Evolutionary conservation across 805 yeast genomes (phyloP), one percentile per base, ranked within the genome.

Genomic region (Komagataella pastoris): DNA sequence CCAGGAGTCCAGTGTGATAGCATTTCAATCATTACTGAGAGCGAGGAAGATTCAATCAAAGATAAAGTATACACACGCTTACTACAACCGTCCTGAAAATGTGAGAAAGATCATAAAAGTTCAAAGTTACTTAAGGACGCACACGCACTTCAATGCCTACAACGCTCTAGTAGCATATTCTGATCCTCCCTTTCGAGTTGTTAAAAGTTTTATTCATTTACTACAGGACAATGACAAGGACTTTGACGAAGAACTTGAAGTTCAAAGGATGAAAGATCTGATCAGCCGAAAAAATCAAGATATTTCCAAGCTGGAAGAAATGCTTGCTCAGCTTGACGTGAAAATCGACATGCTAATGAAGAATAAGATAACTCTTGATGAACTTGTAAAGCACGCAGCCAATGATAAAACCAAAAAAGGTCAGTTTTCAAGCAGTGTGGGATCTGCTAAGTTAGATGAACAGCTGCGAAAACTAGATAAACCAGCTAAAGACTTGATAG

Each of bases 331-430:
- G 58, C 71, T 89, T 54, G 88, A 88, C 56, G 77, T 85, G 54
- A 89, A 89, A 61, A 77, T 87, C 54, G 84, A 88, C 6, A 68
- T 89, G 47, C 68, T 93, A 47, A 87, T 84, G 56, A 86, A 82
- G 60, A 88, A 86, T 67, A 85, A 84, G 59, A 82, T 88, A 54
- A 75, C 90, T 1, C 64, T 89, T 18, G 93, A 86, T 57, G 93
- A 87, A 55, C 70, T 87, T 23, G 56, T 61, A 6, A 69, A 68
- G 52, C 65, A 70, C 51, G 67, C 63, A 51, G 68, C 67, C 52
- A 69, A 70, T 12, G 24, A 40, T 56, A 50, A 55, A 24, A 40
- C 24, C 50, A 10, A 65, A 61, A 54, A 57, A 55, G 12, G 14
- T 5, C 40, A 30, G 14, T 44, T 55, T 68, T 49, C 44, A 44